Conservation (phyloP, 2,329 filamentous ascomycete genomes). For the Fusarium gaditjirri region DNA sequence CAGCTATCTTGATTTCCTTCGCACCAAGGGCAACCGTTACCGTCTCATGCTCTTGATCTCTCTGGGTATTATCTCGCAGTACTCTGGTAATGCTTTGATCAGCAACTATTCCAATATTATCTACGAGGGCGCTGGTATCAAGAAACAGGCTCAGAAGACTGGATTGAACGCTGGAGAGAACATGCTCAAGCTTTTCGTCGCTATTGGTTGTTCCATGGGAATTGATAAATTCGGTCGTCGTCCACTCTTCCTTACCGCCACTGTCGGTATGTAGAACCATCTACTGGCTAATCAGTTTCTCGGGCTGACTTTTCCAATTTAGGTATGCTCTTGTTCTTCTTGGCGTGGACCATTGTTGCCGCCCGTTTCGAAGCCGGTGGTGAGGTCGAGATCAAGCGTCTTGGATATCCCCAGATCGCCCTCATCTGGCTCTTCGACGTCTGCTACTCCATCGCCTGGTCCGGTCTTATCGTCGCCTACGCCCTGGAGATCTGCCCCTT, state of each 20-base stretch:
- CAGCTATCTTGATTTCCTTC: conserved; percentile 69
- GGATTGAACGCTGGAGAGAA: conserved; percentile 24
- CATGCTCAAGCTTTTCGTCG: conserved; percentile 21
- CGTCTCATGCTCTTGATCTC: conserved; percentile 70
- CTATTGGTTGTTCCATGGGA: conserved; percentile 16
- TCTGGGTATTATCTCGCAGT: conserved; percentile 74
- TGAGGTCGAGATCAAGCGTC: conserved; percentile 34
- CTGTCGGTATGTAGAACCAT: conserved; percentile 27
- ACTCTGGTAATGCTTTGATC: conserved; percentile 73
- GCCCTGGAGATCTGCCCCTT: conserved; percentile 70
- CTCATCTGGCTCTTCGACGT: conserved; percentile 70
- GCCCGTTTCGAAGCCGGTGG: conserved; percentile 17
- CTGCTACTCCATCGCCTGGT: conserved; percentile 70
- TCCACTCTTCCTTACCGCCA: conserved; percentile 63
- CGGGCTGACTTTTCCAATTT: conserved; percentile 1
- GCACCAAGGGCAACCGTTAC: conserved; percentile 72
- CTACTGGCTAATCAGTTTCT: fast-evolving
- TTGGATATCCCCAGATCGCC: conserved; percentile 66
- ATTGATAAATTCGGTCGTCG: conserved; percentile 56
- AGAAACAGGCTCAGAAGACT: conserved; percentile 61
- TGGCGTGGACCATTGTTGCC: conserved; percentile 17
- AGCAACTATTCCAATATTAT: conserved; percentile 74
- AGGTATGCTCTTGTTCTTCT: conserved; percentile 52
- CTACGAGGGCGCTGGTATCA: conserved; percentile 70
- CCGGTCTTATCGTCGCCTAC: conserved; percentile 67